These are phyloP conservation scores for Sporisorium graminicola DNA, from an alignment of 1,284 basidiomycete genomes.

Conservation along the genomic window DNA sequence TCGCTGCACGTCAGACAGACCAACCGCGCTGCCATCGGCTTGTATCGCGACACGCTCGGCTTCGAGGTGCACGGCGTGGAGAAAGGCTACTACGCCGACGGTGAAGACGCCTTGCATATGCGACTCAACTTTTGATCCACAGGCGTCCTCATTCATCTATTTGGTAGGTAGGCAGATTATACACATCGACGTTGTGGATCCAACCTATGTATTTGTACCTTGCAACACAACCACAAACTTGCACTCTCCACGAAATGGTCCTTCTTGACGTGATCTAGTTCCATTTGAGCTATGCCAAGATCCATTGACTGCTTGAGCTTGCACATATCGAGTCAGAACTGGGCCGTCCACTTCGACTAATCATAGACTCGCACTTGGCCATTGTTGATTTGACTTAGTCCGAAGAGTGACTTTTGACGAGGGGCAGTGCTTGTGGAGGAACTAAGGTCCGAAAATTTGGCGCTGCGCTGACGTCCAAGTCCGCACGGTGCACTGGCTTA, in stretches of 20 bases:
- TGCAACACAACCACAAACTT: conserved; percentile 4
- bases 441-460: not conserved
- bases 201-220: conserved; percentile 21
- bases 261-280: not conserved
- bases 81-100: conserved; percentile 68
- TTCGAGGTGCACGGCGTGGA: conserved; percentile 67
- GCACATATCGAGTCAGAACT: not conserved
- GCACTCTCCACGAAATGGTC: not conserved
- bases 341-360: not conserved
- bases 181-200: not conserved
- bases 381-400: not conserved
- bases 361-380: not conserved
- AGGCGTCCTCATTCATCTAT: too few relatives aligned
- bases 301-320: not conserved
- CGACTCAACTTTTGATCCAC: conserved; percentile 55
- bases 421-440: not conserved
- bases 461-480: too few relatives aligned
- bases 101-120: conserved; percentile 68
- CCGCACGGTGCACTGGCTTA: not conserved
- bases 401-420: not conserved
- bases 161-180: not conserved
- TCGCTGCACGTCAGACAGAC: conserved; percentile 68
- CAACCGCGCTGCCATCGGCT: conserved; percentile 67
- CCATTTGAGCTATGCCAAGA: not conserved
- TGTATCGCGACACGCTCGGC: conserved; percentile 67